A percentile compares a stretch with the other conserved stretches of the same genome.
Conservation (phyloP, 1,284 basidiomycete species). For the Sanghuangporus baumii region DNA sequence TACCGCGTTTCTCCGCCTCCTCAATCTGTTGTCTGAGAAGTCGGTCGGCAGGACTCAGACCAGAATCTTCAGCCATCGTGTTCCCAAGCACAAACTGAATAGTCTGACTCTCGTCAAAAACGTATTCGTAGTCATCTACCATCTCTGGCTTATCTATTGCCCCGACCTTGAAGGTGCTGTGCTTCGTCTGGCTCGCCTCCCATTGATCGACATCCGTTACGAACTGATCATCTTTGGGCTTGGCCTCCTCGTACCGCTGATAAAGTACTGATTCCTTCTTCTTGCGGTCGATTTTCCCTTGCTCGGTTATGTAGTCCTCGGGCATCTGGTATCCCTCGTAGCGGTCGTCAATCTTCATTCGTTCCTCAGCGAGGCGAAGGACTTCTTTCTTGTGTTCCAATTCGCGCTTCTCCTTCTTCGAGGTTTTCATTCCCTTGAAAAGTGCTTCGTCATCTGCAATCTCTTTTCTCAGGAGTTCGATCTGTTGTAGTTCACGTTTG, state of each 20-base stretch:
- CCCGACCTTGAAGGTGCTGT: conserved; percentile 84
- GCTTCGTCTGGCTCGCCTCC: conserved; percentile 89
- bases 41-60: conserved; percentile 82
- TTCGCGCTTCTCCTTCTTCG: conserved; percentile 78
- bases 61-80: conserved; percentile 61
- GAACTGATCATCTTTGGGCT: conserved; percentile 85
- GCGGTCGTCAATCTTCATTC: conserved; percentile 89
- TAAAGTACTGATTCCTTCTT: conserved; percentile 94
- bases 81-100: conserved; percentile 94
- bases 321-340: conserved; percentile 93
- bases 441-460: conserved; percentile 89
- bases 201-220: conserved; percentile 95
- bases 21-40: conserved; percentile 85
- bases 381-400: conserved; percentile 92
- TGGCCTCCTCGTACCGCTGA: conserved; percentile 90
- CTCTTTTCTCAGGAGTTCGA: conserved; percentile 90
- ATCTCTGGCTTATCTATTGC: conserved; percentile 83
- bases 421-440: conserved; percentile 84
- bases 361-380: conserved; percentile 87
- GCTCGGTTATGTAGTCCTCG: conserved; percentile 96
- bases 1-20: conserved; percentile 86
- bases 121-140: conserved; percentile 90
- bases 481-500: conserved; percentile 93
- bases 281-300: conserved; percentile 97
- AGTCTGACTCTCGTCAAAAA: conserved; percentile 96